These are phyloP conservation scores for Omphalotus guepiniiformis DNA, from an alignment of 768 basidiomycete genomes.

Conservation along the genomic window DNA sequence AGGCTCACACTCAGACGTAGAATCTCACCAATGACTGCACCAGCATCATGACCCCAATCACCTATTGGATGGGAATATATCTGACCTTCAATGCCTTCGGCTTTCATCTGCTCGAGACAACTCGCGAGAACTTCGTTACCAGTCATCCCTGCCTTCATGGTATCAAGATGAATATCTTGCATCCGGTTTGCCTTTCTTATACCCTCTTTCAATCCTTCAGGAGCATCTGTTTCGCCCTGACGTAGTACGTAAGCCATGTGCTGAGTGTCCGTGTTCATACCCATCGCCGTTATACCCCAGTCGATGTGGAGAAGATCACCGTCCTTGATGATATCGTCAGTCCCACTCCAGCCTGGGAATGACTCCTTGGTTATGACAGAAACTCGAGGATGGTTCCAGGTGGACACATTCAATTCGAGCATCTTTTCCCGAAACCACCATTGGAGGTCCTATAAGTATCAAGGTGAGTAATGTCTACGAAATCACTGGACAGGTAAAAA, in stretches of 20 bases:
- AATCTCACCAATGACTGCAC: slow-evolving; percentile 41
- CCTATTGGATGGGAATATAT: slow-evolving; percentile 54
- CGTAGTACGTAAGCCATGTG: slow-evolving; percentile 53
- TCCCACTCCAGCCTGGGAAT: slow-evolving; percentile 39
- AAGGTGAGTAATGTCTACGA: background rate
- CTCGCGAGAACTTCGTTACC: slow-evolving; percentile 42
- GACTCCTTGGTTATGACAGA: slow-evolving; percentile 38
- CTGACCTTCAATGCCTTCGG: slow-evolving; percentile 41
- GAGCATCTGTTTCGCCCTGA: slow-evolving; percentile 37
- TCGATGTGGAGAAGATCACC: slow-evolving; percentile 53
- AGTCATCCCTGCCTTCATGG: slow-evolving; percentile 41
- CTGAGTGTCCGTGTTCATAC: slow-evolving; percentile 53
- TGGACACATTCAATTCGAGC: slow-evolving; percentile 39
- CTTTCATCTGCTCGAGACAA: slow-evolving; percentile 39
- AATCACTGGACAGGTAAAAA: background rate
- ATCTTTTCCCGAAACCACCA: slow-evolving; percentile 56
- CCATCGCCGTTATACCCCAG: slow-evolving; percentile 51
- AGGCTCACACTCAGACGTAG: background rate
- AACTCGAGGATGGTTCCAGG: slow-evolving; percentile 52
- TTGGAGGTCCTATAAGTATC: slow-evolving; percentile 41
- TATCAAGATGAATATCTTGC: slow-evolving; percentile 44
- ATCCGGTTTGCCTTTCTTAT: slow-evolving; percentile 42
- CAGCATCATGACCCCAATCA: slow-evolving; percentile 52
- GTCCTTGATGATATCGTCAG: slow-evolving; percentile 35
- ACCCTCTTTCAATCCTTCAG: slow-evolving; percentile 40